These are phyloP conservation scores for Aethionema arabicum DNA, from an alignment of 345 rosid species.

Conservation along the genomic window DNA sequence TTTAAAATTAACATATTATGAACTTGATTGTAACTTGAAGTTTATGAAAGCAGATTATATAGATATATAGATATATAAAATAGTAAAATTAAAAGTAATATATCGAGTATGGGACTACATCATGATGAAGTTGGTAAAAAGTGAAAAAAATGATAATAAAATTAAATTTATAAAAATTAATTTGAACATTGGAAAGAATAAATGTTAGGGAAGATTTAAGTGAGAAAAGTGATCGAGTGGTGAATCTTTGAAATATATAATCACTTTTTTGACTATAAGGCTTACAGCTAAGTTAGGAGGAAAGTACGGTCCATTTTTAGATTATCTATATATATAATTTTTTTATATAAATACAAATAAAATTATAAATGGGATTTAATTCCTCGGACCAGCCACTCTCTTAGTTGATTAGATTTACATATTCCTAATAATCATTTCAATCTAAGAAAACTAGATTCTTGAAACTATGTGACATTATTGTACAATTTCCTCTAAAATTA, in stretches of 20 bases:
- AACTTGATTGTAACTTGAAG: no score
- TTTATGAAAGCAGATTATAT: no score
- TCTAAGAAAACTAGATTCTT: constrained; percentile 23
- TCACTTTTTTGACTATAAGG: constrained; percentile 28
- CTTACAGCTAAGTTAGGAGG: constrained; percentile 26
- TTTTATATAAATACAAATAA: background rate
- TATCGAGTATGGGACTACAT: background rate
- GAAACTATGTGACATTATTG: constrained; percentile 12
- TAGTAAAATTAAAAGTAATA: no score
- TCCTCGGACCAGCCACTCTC: constrained; percentile 27
- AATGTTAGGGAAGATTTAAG: constrained; percentile 24
- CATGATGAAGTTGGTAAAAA: constrained; percentile 23
- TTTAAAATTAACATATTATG: no score
- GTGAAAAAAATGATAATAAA: background rate
- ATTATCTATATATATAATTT: constrained; percentile 4
- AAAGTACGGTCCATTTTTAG: constrained; percentile 15
- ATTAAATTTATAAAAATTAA: background rate
- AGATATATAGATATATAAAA: no score
- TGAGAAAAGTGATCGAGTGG: constrained; percentile 10
- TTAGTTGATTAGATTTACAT: constrained; percentile 23
- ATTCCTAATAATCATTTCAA: constrained; percentile 24
- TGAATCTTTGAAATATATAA: constrained; percentile 24
- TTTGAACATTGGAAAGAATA: constrained; percentile 18
- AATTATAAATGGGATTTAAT: constrained; percentile 5
- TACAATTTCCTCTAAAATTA: constrained; percentile 5